A percentile compares a stretch with the other conserved stretches of the same genome.
phyloP scores from a whole-genome alignment of 345 rosid species.

The Rubroshorea leprosula region DNA sequence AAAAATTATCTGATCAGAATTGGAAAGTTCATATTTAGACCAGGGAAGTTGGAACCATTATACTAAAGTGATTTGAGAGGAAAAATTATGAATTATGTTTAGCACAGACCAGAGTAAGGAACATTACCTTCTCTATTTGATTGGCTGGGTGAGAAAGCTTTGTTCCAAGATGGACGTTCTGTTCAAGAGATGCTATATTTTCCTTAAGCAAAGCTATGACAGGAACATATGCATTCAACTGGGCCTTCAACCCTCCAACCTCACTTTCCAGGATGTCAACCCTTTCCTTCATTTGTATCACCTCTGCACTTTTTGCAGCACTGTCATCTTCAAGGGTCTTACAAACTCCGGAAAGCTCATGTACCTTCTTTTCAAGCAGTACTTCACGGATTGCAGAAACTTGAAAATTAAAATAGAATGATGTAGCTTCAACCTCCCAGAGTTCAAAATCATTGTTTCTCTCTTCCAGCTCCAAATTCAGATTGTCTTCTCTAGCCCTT shows the following conservation, averaged over 20 bases:
- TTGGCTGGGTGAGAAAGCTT: slow-evolving; percentile 12
- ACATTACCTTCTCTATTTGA: slow-evolving; percentile 29
- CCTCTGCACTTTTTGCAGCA: background rate
- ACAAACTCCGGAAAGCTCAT: background rate
- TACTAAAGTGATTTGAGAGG: too few relatives aligned
- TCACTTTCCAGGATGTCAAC: background rate
- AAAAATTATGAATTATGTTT: background rate
- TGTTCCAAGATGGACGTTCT: slow-evolving; percentile 26
- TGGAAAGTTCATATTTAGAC: too few relatives aligned
- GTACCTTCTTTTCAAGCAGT: background rate
- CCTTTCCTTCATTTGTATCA: background rate
- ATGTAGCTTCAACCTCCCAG: background rate
- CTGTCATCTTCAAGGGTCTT: background rate
- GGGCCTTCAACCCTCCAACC: slow-evolving; percentile 18
- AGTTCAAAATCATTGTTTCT: background rate
- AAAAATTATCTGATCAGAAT: too few relatives aligned
- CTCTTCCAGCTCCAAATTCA: background rate
- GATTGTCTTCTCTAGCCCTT: background rate
- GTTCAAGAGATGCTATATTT: slow-evolving; percentile 51
- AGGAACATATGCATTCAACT: slow-evolving; percentile 53
- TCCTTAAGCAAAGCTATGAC: slow-evolving; percentile 50
- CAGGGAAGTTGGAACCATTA: too few relatives aligned
- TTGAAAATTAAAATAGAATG: background rate
- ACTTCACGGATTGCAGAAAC: background rate
- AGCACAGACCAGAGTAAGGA: slow-evolving; percentile 1